Base-by-base conservation (phyloP, 2,329 filamentous ascomycete genomes). In the Cryoendolithus antarcticus region DNA sequence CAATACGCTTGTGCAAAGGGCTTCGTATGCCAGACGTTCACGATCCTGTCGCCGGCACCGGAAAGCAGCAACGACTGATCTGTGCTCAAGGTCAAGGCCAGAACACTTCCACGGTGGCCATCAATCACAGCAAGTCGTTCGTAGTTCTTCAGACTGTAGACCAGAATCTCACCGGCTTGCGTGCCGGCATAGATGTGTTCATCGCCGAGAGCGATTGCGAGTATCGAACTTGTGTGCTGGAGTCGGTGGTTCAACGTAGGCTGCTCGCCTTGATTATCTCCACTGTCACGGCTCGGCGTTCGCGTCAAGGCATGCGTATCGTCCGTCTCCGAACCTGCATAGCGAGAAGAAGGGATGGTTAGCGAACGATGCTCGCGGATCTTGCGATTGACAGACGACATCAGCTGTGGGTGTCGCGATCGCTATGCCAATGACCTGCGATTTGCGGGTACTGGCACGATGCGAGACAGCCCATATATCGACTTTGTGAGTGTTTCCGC, bases 91-190 rank as follows among this genome's bases (percentile, higher is more conserved):
- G 78, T 82, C 3, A 98, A 71, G 41, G 81, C 86, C 35, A 98
- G 75, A 13, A 98, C 83, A 55, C 86, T 93, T 40, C 91, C 84
- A 56, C 85, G 82, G 64, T 98, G 91, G 4, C 86, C 91, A 57
- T 91, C 82, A 12, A 96, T 77, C 21, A 80, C 80, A 32, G 75
- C 71, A 21, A 83, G 74, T 36, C 82, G 77, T 60, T 93, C 80
- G 58, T 88, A 98, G 6, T 85, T 93, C 49, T 81, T 79, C 33
- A 98, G 72, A 3, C 82, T 86, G 82, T 86, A 98, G 33, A 88
- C 71, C 34, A 93, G 71, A 44, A 98, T 93, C 64, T 95, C 86
- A 45, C 91, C 91, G 46, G 86, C 83, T 58, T 95, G 86, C 1
- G 91, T 88, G 31, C 91, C 91, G 11, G 88, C 88, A 60, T 86